Base-by-base conservation (phyloP, 345 rosid genomes). In the Populus davidiana region DNA sequence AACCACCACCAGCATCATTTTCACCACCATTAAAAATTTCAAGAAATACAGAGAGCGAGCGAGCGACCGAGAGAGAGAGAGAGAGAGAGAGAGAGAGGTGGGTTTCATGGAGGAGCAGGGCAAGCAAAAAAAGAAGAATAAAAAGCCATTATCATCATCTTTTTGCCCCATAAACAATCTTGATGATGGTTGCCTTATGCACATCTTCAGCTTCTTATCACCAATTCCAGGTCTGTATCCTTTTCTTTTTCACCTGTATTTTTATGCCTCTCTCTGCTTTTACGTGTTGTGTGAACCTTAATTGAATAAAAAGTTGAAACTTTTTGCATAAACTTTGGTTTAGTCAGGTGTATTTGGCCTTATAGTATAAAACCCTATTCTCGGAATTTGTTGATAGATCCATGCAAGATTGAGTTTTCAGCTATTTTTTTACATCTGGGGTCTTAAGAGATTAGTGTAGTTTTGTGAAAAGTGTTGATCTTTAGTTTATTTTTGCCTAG, bases 131-230 rank as follows among this genome's bases (percentile, higher is more conserved):
- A 76, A 14, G 36, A 35, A 56, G 69, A 71, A 17, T 25, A 52
- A 31, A 25, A 80, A 75, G 20, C 18, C 39, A 5, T 12, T 31
- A n/a, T n/a, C 72, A 5, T 67, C 86, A 23, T 61, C 80, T 66
- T 64, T 2, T 62, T 81, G 89, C 63, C 86, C 62, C 16, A 86
- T 96, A 39, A 93, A 88, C 88, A 89, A 73, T 86, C 94, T 96
- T 23, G 99, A 96, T 79, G 99, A 96, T 87, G 99, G 98, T 29
- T 91, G 96, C 80, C 98, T 96, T 75, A 93, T 96, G 99, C 99
- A 91, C 84, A 90, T 96, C 83, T 88, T 96, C 88, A 96, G 96
- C 87, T 96, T 92, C 90, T 85, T 96, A 29, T 86, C 97, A 69
- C 98, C 98, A 43, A 87, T 91, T 85, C 99, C 97, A 82, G 97